Evolutionary conservation across 1,284 basidiomycete species (phyloP), one percentile per base, ranked within the genome.

Genomic region (Meira nashicola): DNA sequence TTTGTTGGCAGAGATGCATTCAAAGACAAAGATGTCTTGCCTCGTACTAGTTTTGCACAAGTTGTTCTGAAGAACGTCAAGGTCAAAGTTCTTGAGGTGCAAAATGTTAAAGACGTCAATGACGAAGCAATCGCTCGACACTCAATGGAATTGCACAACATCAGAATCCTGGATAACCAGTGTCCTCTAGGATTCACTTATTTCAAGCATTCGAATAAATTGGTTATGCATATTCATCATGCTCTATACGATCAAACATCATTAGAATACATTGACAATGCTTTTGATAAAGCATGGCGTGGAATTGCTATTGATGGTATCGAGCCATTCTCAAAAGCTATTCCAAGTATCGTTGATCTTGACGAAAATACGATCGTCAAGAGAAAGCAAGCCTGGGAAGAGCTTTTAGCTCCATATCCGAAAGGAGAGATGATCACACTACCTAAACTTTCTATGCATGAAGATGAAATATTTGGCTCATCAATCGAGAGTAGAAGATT

Each of bases 231-330:
- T 0, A 62, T 67, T 23, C 73, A 76, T 54, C 73, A 76, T 55
- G 70, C 68, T 23, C 59, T 70, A 4, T 76, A 73, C 55, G 73
- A 75, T 48, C 71, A 65, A 15, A 57, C 59, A 25, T 70, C 73
- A 15, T 61, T 75, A 9, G 58, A 62, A 4, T 60, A 69, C 38
- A 53, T 73, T 15, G 59, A 71, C 17, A 64, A 66, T 43, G 59
- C 62, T 5, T 44, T 74, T 21, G 66, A 68, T 28, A 59, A 62
- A 1, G 52, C 59, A 6, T 68, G 66, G 47, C 8, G 17, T 25
- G 15, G 25, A n/a, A 33, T 25, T 10, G 55, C 21, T 59, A 17
- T 38, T 9, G 23, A 8, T 2, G n/a, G n/a, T 6, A 17, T 39
- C 14, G 11, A 23, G 8, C 50, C 71, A 17, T 71, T 67, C 48